Percentiles rank a stretch among this genome's conserved stretches.
phyloP scores from a whole-genome alignment of 192 early-diverging fungal genomes.

The Endogone sp. region DNA sequence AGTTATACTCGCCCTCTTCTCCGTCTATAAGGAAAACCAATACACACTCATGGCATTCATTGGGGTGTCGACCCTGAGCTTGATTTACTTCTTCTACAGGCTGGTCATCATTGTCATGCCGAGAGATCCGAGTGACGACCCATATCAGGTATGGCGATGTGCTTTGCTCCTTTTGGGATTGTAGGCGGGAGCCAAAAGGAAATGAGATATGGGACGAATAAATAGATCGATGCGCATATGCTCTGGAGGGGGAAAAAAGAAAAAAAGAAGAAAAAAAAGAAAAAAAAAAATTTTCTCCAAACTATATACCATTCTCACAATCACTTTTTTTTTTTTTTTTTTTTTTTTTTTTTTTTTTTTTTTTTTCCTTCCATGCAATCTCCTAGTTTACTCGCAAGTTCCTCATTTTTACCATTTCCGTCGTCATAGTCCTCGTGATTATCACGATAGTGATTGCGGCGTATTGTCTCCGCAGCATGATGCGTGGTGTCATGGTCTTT shows the following conservation, averaged over 20 bases:
- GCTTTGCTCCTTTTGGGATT: neutral
- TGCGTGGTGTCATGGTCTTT: slow-evolving; percentile 10
- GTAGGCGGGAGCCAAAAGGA: neutral
- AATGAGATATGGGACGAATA: no score
- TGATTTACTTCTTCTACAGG: slow-evolving; percentile 30
- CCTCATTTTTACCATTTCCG: slow-evolving; percentile 28
- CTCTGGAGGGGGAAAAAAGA: no score
- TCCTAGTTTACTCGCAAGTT: slow-evolving; percentile 33
- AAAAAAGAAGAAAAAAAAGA: no score
- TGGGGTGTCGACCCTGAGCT: neutral
- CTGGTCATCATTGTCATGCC: slow-evolving; percentile 15
- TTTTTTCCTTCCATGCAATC: no score
- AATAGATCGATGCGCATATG: no score
- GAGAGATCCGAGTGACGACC: slow-evolving; percentile 12
- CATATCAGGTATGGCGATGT: slow-evolving; percentile 12
- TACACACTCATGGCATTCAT: slow-evolving; percentile 22
- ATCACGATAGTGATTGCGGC: slow-evolving; percentile 14
- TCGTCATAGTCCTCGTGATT: slow-evolving; percentile 14
- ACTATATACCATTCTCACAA: no score
- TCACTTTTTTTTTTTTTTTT: no score
- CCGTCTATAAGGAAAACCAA: slow-evolving; percentile 27
- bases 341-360: no score
- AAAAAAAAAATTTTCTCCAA: no score
- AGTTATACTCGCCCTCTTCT: slow-evolving; percentile 24
- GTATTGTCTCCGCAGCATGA: slow-evolving; percentile 15